Evolutionary conservation across 352 stramenopile species (phyloP), one percentile per base, ranked within the genome.

Genomic region (Globisporangium viniferum): DNA sequence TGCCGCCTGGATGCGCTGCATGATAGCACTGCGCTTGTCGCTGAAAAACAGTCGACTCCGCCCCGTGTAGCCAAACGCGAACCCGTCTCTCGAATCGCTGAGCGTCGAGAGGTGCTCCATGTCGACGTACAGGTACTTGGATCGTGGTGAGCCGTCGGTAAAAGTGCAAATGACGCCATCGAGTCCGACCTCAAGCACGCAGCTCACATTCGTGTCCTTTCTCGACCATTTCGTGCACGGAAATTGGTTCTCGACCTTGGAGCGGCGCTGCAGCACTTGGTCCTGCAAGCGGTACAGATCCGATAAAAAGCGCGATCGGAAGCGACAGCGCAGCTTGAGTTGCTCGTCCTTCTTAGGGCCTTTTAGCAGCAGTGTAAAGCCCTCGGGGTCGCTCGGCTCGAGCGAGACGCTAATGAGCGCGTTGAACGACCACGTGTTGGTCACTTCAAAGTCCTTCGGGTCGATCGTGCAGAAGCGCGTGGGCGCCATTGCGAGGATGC

Each of bases 391-490:
- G 36, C 65, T 70, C 3, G 77, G 55, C 22, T 95, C 86, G n/a
- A 95, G 73, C 20, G 70, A 76, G 59, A 94, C 75, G 64, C 68
- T 74, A 1, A 83, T 58, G 5, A 95, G 70, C 31, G 82, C 73
- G 33, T 75, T 79, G 20, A 93, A 74, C 5, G 85, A 84, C 88
- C 88, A 96, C 49, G 87, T 93, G 67, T 96, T 96, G 53, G 88
- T 96, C 12, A 96, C 81, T 66, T 95, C 88, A 69, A 94, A 95
- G 72, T 94, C 84, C 41, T 89, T 83, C 27, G 86, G 88, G 69
- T 96, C 87, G 62, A 96, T 90, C 62, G 88, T 96, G 67, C 80
- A 93, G 63, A 96, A 93, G 62, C 87, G 82, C 53, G 85, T 92
- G 24, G 87, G 85, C 0, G 77, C 79, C 12, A 96, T 66, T n/a